Base-by-base conservation (phyloP, 2,329 filamentous ascomycete genomes). In the Aaosphaeria pasadenensis region DNA sequence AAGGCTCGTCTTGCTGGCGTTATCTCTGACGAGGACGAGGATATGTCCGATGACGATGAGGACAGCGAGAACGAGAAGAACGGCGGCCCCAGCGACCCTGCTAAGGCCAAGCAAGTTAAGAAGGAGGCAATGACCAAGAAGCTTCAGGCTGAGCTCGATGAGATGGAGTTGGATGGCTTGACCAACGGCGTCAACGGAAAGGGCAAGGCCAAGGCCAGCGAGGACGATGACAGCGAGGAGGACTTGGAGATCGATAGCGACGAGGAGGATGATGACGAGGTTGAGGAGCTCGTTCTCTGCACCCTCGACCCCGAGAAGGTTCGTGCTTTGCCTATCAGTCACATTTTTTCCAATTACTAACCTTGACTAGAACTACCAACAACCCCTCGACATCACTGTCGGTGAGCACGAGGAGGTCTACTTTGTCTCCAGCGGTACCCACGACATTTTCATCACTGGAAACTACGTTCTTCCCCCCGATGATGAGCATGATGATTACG, bases 241-340 rank as follows among this genome's bases (percentile, higher is more conserved):
- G 74, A 77, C 1, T 85, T 84, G 53, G 78, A 77, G 43, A 75
- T 70, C 40, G 71, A 73, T 38, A 74, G 78, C 39, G 71, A 73
- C 39, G 74, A 78, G 30, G 56, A 78, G 79, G 77, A 60, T 11
- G 77, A 59, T 13, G 74, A 77, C 1, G 76, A 90, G 64, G 77
- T 92, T 45, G 90, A 96, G 72, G 89, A 96, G 77, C 89, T 89
- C 63, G 91, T 97, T 60, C 77, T 99, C 62, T 99, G 94, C 83
- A 99, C 94, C 53, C 84, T 99, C 46, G 91, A 97, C 75, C 89
- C 91, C 31, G 85, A 90, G 73, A 89, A 87, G 78, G 94, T 96
- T 85, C 71, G 84, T 70, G 42, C 13, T 11, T n/a, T 46, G 28
- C 28, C 11, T 24, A 47, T 33, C 47, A 40, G 7, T 39, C 5